These are phyloP conservation scores for Cryptococcus sp. DNA, from an alignment of 1,284 basidiomycete genomes.

Conservation along the genomic window DNA sequence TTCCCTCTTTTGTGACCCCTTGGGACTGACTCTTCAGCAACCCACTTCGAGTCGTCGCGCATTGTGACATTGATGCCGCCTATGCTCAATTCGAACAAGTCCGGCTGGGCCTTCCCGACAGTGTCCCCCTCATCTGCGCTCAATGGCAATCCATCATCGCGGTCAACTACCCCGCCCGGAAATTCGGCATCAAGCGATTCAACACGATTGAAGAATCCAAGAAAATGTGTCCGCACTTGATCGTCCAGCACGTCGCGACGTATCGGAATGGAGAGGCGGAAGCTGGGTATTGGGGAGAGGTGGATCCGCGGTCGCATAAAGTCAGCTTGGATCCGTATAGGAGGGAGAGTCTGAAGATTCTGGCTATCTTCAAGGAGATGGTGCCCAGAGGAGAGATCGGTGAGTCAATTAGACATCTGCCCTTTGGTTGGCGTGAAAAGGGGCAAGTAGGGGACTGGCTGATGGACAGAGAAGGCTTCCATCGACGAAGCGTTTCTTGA, in stretches of 20 bases:
- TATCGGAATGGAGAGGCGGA: slow-evolving; percentile 76
- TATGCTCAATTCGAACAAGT: slow-evolving; percentile 86
- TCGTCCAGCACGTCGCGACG: slow-evolving; percentile 88
- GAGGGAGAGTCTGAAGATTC: slow-evolving; percentile 81
- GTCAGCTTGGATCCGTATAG: slow-evolving; percentile 93
- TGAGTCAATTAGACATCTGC: slow-evolving; percentile 34
- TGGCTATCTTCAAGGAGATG: slow-evolving; percentile 74
- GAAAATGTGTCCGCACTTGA: slow-evolving; percentile 76
- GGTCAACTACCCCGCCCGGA: slow-evolving; percentile 90
- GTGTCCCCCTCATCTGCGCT: slow-evolving; percentile 77
- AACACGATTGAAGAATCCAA: slow-evolving; percentile 62
- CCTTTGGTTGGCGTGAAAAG: background rate
- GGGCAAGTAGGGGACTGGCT: too few species aligned
- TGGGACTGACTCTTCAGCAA: slow-evolving; percentile 27
- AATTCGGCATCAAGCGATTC: slow-evolving; percentile 70
- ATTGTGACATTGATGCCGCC: slow-evolving; percentile 91
- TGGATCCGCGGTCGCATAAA: slow-evolving; percentile 86
- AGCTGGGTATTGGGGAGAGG: slow-evolving; percentile 81
- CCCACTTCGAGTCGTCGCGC: slow-evolving; percentile 58
- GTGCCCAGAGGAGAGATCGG: slow-evolving; percentile 64
- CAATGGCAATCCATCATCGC: slow-evolving; percentile 91
- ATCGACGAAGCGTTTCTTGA: slow-evolving; percentile 79
- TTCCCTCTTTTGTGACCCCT: too few species aligned
- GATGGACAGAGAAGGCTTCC: slow-evolving; percentile 63
- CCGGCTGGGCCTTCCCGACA: slow-evolving; percentile 64